A percentile compares a stretch with the other conserved stretches of the same genome.
Evolutionary conservation across 1,139 yeast genomes (phyloP).

Genomic region (Hanseniaspora sp.): DNA sequence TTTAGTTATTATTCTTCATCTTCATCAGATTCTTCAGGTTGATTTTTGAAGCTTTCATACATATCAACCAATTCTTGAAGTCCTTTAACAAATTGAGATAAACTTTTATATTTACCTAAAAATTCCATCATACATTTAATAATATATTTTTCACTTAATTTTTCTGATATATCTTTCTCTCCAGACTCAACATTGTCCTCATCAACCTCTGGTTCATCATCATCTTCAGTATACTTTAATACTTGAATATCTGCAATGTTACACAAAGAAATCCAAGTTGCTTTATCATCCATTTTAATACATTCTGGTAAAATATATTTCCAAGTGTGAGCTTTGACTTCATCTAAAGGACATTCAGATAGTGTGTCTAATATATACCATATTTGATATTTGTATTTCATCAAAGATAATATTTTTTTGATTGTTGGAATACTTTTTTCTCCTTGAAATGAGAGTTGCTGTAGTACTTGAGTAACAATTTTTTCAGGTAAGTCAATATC

Average conservation of each 20-base stretch:
- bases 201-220: background rate
- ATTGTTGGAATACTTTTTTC: background rate
- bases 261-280: conserved; percentile 8
- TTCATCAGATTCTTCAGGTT: background rate
- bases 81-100: background rate
- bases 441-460: conserved; percentile 5
- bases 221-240: conserved; percentile 6
- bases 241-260: conserved; percentile 10
- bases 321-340: conserved; percentile 3
- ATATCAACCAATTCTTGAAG: conserved; percentile 2
- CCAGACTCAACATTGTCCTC: background rate
- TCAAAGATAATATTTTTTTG: conserved; percentile 9
- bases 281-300: conserved; percentile 4
- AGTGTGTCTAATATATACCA: conserved; percentile 11
- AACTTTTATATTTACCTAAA: conserved; percentile 3
- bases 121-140: conserved; percentile 7
- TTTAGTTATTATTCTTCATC: background rate
- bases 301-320: background rate
- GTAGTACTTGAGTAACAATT: conserved; percentile 11
- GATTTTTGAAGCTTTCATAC: background rate
- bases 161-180: background rate
- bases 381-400: conserved; percentile 7
- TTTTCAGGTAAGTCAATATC: conserved; percentile 31
- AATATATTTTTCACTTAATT: background rate
- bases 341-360: conserved; percentile 6